Base-by-base conservation (phyloP, 768 basidiomycete genomes). In the Leccinellum luteum region DNA sequence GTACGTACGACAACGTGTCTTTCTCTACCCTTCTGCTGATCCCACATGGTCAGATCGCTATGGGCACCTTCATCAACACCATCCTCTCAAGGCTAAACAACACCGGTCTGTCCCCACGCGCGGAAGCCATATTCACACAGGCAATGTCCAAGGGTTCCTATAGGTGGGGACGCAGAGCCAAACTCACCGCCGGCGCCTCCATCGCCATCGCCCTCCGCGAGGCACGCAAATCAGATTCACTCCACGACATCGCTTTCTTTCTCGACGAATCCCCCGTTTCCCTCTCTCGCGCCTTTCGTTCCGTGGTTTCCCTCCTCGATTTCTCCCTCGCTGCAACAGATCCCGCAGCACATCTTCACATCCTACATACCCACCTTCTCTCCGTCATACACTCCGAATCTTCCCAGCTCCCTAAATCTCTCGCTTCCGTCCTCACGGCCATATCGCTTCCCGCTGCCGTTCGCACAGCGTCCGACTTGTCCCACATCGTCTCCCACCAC, bases 161-260 rank as follows among this genome's bases (percentile, higher is more conserved):
- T 66, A 82, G 81, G 35, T 94, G 90, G 90, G 91, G 92, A 35
- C 79, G 83, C 52, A 85, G 80, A 60, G 85, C 90, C 21, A 90
- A 82, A 69, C 74, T 83, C 45, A 78, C 83, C 13, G 86, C 87
- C 0, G 92, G 84, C 13, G 88, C 86, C 3, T 82, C 85, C 48
- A 74, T 92, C 27, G 80, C 84, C 25, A 79, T 92, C 55, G 85
- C 89, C 6, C 75, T 92, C 44, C 85, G 90, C 51, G 87, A 92
- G 74, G 78, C 80, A 56, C 83, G 78, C 64, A 85, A 82, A 56
- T 83, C 87, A 28, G 86, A 89, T 67, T 81, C 82, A 13, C 75
- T 92, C 48, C 78, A 77, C 52, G 84, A 90, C 60, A 83, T 94
- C 59, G 85, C 90, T 4, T 83, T 81, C 62, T 73, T 89, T 25